These are phyloP conservation scores for Linnemannia hyalina DNA, from an alignment of 192 early-diverging fungal genomes.

Conservation along the genomic window DNA sequence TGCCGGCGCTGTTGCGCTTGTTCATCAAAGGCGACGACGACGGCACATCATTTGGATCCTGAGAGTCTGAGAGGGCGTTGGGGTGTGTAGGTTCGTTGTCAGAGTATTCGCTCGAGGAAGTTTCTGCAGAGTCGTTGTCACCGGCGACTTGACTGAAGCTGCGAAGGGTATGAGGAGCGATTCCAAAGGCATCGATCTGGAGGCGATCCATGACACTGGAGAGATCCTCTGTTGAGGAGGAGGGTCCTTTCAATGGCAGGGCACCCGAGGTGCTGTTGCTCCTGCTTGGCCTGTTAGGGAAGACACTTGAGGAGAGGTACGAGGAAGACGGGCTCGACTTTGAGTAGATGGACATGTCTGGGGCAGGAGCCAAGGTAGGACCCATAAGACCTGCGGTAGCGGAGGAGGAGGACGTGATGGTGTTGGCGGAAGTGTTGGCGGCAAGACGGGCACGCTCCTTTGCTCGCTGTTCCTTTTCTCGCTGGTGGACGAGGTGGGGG, in stretches of 20 bases:
- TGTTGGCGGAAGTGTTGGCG: background rate
- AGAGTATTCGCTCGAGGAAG: constrained; percentile 30
- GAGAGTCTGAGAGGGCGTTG: background rate
- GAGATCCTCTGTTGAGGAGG: constrained; percentile 39
- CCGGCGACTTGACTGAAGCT: constrained; percentile 55
- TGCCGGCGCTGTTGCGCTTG: constrained; percentile 31
- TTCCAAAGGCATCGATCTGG: constrained; percentile 56
- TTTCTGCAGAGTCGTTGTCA: constrained; percentile 44
- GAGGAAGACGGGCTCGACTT: constrained; percentile 36
- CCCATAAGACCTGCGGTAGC: background rate
- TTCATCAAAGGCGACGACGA: constrained; percentile 5
- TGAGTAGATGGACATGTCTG: constrained; percentile 37
- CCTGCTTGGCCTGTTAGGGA: constrained; percentile 24
- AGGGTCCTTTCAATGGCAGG: background rate
- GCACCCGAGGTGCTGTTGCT: constrained; percentile 34
- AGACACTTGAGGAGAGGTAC: constrained; percentile 7
- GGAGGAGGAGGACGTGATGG: constrained; percentile 2
- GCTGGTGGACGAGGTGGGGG: constrained; percentile 50
- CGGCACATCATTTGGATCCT: background rate
- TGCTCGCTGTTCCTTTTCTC: constrained; percentile 48
- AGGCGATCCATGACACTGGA: constrained; percentile 49
- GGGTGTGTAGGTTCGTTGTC: constrained; percentile 13
- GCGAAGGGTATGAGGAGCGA: constrained; percentile 55
- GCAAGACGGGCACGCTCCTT: constrained; percentile 35
- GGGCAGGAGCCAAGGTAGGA: constrained; percentile 5